Percentiles rank a stretch among this genome's conserved stretches.
Conservation (phyloP, 257 asterid genomes). For the Lycium barbarum region DNA sequence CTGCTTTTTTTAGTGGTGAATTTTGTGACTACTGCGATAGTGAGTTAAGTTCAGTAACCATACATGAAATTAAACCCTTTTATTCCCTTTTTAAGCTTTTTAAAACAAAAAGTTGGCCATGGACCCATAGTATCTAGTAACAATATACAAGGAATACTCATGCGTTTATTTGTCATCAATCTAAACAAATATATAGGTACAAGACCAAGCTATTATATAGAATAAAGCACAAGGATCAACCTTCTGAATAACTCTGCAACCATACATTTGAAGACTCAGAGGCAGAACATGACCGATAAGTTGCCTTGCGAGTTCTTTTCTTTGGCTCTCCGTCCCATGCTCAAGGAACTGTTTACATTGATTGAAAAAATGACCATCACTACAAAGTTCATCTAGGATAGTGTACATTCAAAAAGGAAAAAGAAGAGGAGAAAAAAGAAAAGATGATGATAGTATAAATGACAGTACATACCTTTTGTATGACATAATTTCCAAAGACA, state of each 20-base stretch:
- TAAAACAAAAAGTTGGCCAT: too few relatives aligned
- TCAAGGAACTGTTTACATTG: constrained; percentile 70
- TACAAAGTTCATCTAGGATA: constrained; percentile 1
- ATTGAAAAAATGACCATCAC: constrained; percentile 28
- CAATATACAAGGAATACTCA: too few relatives aligned
- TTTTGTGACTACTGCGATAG: too few relatives aligned
- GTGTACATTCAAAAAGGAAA: neutral
- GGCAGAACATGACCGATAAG: constrained; percentile 83
- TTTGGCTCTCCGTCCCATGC: constrained; percentile 81
- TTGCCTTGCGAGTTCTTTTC: constrained; percentile 76
- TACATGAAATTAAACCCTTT: too few relatives aligned
- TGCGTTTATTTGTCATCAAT: too few relatives aligned
- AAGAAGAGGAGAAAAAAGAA: neutral
- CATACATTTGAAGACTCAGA: constrained; percentile 91
- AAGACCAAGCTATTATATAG: neutral
- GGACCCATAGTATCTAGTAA: neutral
- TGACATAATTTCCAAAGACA: constrained; percentile 90
- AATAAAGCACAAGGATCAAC: constrained; percentile 44
- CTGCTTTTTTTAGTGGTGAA: too few relatives aligned
- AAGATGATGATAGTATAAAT: neutral
- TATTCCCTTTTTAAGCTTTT: too few relatives aligned
- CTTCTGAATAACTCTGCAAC: constrained; percentile 98
- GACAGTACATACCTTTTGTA: constrained; percentile 73
- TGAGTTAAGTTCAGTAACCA: too few relatives aligned
- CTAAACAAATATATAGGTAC: too few relatives aligned